phyloP scores from a whole-genome alignment of 768 basidiomycete species.

The Boletellus ananas region DNA sequence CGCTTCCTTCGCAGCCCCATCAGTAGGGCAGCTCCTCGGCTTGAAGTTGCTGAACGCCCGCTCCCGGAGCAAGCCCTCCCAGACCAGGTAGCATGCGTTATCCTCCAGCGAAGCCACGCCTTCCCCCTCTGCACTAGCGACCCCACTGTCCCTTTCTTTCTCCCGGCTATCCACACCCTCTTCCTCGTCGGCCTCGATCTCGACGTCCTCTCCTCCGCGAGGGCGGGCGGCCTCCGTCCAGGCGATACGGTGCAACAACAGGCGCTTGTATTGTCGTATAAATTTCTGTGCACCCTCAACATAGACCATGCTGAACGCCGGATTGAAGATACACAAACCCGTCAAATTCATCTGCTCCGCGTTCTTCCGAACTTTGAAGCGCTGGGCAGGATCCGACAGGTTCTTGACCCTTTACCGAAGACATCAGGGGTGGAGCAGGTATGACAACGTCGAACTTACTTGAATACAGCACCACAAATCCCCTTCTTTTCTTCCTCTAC shows the following conservation, averaged over 20 bases:
- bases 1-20: conserved; percentile 79
- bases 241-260: conserved; percentile 83
- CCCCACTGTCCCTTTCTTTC: conserved; percentile 34
- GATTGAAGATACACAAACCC: conserved; percentile 89
- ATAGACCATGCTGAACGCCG: conserved; percentile 84
- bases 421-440: neutral
- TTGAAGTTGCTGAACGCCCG: conserved; percentile 77
- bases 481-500: conserved; percentile 83
- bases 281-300: conserved; percentile 89
- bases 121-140: conserved; percentile 11
- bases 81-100: conserved; percentile 87
- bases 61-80: conserved; percentile 89
- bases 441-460: conserved; percentile 49
- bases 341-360: conserved; percentile 88
- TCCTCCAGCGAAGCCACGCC: conserved; percentile 57
- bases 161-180: conserved; percentile 31
- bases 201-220: conserved; percentile 68
- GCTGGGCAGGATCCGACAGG: conserved; percentile 87
- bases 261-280: conserved; percentile 79
- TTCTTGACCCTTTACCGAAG: conserved; percentile 59
- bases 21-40: conserved; percentile 78
- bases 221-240: conserved; percentile 93
- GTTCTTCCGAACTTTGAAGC: conserved; percentile 96
- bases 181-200: conserved; percentile 52
- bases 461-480: conserved; percentile 82